Percentiles rank a stretch among this genome's conserved stretches.
Conservation (phyloP, 192 early-diverging fungal species). For the Oehlia diaphana region DNA sequence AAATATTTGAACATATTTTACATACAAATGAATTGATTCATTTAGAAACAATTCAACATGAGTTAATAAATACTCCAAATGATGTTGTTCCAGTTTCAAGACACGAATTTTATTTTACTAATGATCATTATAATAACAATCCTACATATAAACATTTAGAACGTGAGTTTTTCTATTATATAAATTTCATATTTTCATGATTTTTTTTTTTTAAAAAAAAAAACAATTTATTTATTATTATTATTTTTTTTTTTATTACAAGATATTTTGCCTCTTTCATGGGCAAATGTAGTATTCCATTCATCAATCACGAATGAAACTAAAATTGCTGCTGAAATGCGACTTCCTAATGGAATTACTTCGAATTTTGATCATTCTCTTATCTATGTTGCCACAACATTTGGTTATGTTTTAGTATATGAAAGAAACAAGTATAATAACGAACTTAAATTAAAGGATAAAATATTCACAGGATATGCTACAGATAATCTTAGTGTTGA, state of each 20-base stretch:
- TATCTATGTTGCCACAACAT: not conserved
- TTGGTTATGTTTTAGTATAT: not conserved
- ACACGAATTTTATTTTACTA: slow-evolving; percentile 59
- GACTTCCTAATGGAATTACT: slow-evolving; percentile 15
- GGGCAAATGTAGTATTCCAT: slow-evolving; percentile 17
- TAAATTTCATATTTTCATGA: not conserved
- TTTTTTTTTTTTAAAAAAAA: not conserved
- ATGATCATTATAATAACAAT: slow-evolving; percentile 42
- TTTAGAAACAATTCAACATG: slow-evolving; percentile 52
- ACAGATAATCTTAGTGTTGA: slow-evolving; percentile 24
- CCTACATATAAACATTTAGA: slow-evolving; percentile 42
- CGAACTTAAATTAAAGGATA: not conserved
- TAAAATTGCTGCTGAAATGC: not conserved
- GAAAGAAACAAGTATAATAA: slow-evolving; percentile 13
- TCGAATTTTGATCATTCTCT: slow-evolving; percentile 14
- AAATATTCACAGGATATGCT: not conserved
- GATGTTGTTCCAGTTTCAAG: slow-evolving; percentile 56
- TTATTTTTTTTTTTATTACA: not conserved
- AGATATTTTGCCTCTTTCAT: not conserved
- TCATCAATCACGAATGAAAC: not conserved
- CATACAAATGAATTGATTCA: slow-evolving; percentile 43
- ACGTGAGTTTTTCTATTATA: slow-evolving; percentile 20
- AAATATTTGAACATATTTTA: slow-evolving; percentile 53
- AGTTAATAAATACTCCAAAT: slow-evolving; percentile 55
- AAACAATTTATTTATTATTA: not conserved